Percentiles rank a stretch among this genome's conserved stretches.
These are phyloP conservation scores for Halenospora varia DNA, from an alignment of 495 filamentous ascomycete genomes.

Conservation along the genomic window DNA sequence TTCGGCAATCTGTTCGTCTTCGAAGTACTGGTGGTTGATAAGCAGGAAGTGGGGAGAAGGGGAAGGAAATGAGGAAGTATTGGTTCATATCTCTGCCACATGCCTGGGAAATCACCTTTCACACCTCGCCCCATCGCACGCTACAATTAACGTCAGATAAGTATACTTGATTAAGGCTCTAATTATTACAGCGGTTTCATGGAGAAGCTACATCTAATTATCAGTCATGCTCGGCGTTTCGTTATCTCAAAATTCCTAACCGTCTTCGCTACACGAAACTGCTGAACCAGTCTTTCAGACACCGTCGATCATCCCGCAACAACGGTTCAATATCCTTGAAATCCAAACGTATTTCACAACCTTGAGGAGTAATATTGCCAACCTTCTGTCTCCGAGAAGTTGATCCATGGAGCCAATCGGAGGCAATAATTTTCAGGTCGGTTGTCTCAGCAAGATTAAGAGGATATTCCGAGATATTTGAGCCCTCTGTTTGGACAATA, in stretches of 20 bases:
- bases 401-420: not conserved
- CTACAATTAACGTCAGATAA: not conserved
- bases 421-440: not conserved
- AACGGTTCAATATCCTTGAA: not conserved
- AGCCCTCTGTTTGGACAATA: not conserved
- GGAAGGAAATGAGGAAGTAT: not conserved
- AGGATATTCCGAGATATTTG: not conserved
- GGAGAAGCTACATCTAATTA: not conserved
- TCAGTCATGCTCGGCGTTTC: not conserved
- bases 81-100: not conserved
- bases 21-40: not conserved
- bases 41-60: not conserved
- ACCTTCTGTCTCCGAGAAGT: too few relatives aligned
- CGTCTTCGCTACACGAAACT: not conserved
- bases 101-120: too few relatives aligned
- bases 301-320: not conserved
- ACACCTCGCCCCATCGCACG: not conserved
- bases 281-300: not conserved
- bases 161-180: not conserved
- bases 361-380: too few relatives aligned
- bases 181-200: not conserved
- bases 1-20: not conserved
- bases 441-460: not conserved
- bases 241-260: not conserved
- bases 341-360: not conserved